These are phyloP conservation scores for Pachysandra terminalis DNA, from an alignment of 164 flowering plant genomes.

Conservation along the genomic window DNA sequence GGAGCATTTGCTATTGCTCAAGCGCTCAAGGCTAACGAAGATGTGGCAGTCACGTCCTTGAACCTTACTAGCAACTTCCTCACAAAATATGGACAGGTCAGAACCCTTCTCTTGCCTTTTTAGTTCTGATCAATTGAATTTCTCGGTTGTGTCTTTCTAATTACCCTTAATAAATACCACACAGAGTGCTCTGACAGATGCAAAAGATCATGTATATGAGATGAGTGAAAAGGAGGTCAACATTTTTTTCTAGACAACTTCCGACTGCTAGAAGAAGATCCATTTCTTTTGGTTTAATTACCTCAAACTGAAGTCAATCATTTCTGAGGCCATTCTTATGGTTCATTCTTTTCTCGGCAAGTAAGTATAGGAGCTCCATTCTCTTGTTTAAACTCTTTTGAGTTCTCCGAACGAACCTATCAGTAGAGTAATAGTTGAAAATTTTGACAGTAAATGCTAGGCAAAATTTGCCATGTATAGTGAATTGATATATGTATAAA, in stretches of 20 bases:
- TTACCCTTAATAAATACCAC: neutral
- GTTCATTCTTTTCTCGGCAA: conserved; percentile 15
- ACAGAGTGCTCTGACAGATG: conserved; percentile 93
- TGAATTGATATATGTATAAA: neutral
- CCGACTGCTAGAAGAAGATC: conserved; percentile 2
- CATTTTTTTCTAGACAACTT: conserved; percentile 52
- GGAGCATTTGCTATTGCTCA: conserved; percentile 97
- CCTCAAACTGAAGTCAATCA: conserved; percentile 4
- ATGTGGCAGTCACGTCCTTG: conserved; percentile 65
- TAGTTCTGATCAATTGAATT: neutral
- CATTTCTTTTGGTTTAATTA: conserved; percentile 5
- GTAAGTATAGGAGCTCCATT: conserved; percentile 3
- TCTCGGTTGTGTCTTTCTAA: neutral
- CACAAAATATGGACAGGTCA: conserved; percentile 93
- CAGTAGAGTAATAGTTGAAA: conserved; percentile 9
- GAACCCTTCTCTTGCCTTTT: neutral
- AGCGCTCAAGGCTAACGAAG: conserved; percentile 93
- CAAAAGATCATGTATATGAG: conserved; percentile 87
- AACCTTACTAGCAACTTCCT: conserved; percentile 83
- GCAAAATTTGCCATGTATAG: neutral
- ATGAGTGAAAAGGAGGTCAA: conserved; percentile 81
- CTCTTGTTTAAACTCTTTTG: neutral
- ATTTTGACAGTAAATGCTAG: conserved; percentile 15
- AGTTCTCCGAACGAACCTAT: conserved; percentile 1
- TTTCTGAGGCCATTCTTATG: conserved; percentile 6